A percentile compares a stretch with the other conserved stretches of the same genome.
Evolutionary conservation across 768 basidiomycete species (phyloP).

Genomic region (Hericium erinaceus): DNA sequence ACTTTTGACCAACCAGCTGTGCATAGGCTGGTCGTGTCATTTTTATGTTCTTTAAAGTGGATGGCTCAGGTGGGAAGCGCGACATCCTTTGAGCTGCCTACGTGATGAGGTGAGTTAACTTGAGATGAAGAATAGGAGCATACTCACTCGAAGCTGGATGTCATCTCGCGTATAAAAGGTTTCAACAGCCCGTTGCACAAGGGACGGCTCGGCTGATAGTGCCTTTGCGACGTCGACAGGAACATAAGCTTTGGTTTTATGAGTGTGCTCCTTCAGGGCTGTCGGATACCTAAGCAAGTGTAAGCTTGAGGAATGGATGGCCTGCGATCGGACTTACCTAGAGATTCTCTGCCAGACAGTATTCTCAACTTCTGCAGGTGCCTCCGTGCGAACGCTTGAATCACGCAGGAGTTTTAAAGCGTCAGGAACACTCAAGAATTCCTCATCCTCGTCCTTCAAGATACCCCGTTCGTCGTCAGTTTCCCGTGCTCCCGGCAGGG

Average conservation of each 20-base stretch:
- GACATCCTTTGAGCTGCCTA: constrained; percentile 86
- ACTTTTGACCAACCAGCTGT: constrained; percentile 84
- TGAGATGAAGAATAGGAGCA: neutral
- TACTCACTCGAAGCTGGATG: constrained; percentile 71
- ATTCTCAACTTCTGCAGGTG: constrained; percentile 51
- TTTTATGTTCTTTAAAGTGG: constrained; percentile 49
- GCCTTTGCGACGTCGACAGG: constrained; percentile 75
- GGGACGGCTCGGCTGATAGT: constrained; percentile 47
- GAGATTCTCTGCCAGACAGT: constrained; percentile 63
- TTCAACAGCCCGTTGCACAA: constrained; percentile 84
- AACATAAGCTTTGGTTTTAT: constrained; percentile 69
- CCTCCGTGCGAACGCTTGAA: constrained; percentile 41
- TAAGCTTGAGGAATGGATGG: constrained; percentile 2
- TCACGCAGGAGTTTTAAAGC: constrained; percentile 58
- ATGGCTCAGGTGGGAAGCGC: constrained; percentile 72
- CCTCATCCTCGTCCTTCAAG: constrained; percentile 29
- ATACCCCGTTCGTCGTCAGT: constrained; percentile 44
- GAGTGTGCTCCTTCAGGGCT: constrained; percentile 56
- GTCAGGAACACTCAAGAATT: constrained; percentile 49
- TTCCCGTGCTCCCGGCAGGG: constrained; percentile 30
- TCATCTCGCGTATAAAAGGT: constrained; percentile 95
- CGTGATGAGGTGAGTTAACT: neutral
- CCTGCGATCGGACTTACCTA: constrained; percentile 29
- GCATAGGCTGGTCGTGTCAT: constrained; percentile 93
- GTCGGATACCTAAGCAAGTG: constrained; percentile 53